Evolutionary conservation across 257 asterid species (phyloP), one percentile per base, ranked within the genome.

Genomic region (Scutellaria barbata): DNA sequence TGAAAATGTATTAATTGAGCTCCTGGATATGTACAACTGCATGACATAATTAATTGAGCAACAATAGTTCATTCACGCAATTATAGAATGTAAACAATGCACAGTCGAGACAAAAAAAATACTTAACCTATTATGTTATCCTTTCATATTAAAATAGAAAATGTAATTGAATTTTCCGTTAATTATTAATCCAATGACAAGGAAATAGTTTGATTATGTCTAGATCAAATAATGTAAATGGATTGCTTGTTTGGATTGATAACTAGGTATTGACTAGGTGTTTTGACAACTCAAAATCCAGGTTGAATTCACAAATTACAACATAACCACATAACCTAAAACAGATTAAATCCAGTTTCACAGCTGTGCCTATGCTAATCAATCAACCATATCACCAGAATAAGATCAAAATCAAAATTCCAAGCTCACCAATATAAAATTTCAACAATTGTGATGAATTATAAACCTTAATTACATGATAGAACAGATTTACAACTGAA

Each of bases 21-120:
- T 95, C 78, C 96, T 88, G 78, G 98, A 89, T 69, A 94, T 94
- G 85, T 79, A 85, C 77, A 91, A 60, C 99, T 94, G 96, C 85
- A 84, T 51, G 76, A 77, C 20, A 82, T n/a, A n/a, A n/a, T n/a
- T n/a, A n/a, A n/a, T n/a, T n/a, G n/a, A n/a, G n/a, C n/a, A n/a
- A n/a, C n/a, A n/a, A n/a, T n/a, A n/a, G n/a, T n/a, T n/a, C n/a
- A n/a, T n/a, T n/a, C n/a, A n/a, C n/a, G n/a, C n/a, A n/a, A n/a
- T n/a, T n/a, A n/a, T n/a, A n/a, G n/a, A n/a, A n/a, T n/a, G n/a
- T n/a, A n/a, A n/a, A n/a, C n/a, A n/a, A n/a, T n/a, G n/a, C n/a
- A n/a, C n/a, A n/a, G n/a, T n/a, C n/a, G n/a, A n/a, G n/a, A n/a
- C n/a, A n/a, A n/a, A n/a, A n/a, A n/a, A n/a, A n/a, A n/a, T n/a